These are phyloP conservation scores for Rhizophagus prolifer DNA, from an alignment of 192 early-diverging fungal genomes.

Conservation along the genomic window DNA sequence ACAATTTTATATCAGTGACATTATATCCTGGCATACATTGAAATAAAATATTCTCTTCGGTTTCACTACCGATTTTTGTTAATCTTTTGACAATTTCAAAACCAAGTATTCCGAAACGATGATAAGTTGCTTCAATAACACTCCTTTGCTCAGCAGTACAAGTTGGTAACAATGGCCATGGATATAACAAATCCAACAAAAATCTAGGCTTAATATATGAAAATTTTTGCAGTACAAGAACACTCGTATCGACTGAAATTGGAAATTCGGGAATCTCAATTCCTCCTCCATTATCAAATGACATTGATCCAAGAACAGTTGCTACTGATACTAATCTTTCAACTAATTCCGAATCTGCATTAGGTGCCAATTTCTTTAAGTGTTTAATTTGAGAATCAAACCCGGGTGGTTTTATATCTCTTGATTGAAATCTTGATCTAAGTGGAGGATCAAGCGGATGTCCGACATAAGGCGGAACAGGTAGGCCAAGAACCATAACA, in stretches of 20 bases:
- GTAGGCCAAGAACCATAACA: slow-evolving; percentile 76
- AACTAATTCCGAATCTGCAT: slow-evolving; percentile 43
- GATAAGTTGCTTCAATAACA: slow-evolving; percentile 60
- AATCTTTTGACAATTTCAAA: slow-evolving; percentile 45
- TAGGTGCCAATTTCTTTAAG: slow-evolving; percentile 43
- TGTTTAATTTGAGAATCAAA: slow-evolving; percentile 54
- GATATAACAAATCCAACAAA: slow-evolving; percentile 59
- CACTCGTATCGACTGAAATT: slow-evolving; percentile 49
- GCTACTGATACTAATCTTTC: slow-evolving; percentile 58
- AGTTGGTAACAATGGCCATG: slow-evolving; percentile 56
- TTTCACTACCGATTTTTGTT: slow-evolving; percentile 25
- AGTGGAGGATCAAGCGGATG: slow-evolving; percentile 79
- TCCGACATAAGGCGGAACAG: slow-evolving; percentile 66
- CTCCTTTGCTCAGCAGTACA: slow-evolving; percentile 58
- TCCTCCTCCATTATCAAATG: slow-evolving; percentile 42
- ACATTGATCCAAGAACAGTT: slow-evolving; percentile 50
- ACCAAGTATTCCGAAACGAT: slow-evolving; percentile 55
- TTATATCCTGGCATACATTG: slow-evolving; percentile 51
- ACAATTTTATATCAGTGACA: slow-evolving; percentile 35
- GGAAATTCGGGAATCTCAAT: slow-evolving; percentile 64
- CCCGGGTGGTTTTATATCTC: slow-evolving; percentile 58
- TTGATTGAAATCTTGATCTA: slow-evolving; percentile 73
- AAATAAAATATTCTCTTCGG: slow-evolving; percentile 29
- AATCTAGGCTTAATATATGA: slow-evolving; percentile 51
- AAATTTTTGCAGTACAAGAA: slow-evolving; percentile 43